phyloP scores from a whole-genome alignment of 805 yeast species.

The Candida patagonica region DNA sequence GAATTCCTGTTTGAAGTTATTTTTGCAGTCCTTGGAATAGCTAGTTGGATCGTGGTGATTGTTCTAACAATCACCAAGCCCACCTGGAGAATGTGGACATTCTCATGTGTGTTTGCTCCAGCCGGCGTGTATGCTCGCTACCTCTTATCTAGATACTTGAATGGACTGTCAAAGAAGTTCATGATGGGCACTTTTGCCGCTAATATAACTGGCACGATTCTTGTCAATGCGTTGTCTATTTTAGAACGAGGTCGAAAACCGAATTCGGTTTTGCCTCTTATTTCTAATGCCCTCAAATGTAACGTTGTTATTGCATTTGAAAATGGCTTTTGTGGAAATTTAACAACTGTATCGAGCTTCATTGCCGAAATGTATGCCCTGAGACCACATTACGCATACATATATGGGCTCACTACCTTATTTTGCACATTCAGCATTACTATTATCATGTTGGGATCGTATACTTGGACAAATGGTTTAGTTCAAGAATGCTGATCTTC shows the following conservation, averaged over 20 bases:
- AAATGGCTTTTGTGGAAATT: slow-evolving; percentile 62
- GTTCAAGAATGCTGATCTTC: slow-evolving; percentile 1
- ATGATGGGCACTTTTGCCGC: slow-evolving; percentile 47
- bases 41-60: slow-evolving; percentile 31
- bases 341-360: slow-evolving; percentile 73
- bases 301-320: slow-evolving; percentile 45
- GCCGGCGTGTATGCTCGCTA: slow-evolving; percentile 57
- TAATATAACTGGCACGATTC: slow-evolving; percentile 39
- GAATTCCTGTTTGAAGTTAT: slow-evolving; percentile 23
- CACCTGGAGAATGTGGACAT: slow-evolving; percentile 61
- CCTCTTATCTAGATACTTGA: slow-evolving; percentile 41
- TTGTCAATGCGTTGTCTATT: slow-evolving; percentile 38
- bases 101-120: slow-evolving; percentile 60
- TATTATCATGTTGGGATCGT: slow-evolving; percentile 60
- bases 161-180: slow-evolving; percentile 42
- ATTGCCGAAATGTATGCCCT: slow-evolving; percentile 50
- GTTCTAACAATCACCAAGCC: slow-evolving; percentile 33
- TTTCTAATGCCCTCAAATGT: slow-evolving; percentile 32
- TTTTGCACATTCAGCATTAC: slow-evolving; percentile 38
- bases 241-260: slow-evolving; percentile 36
- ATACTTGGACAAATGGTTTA: slow-evolving; percentile 54
- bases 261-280: slow-evolving; percentile 8
- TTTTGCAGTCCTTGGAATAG: slow-evolving; percentile 24
- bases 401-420: slow-evolving; percentile 45
- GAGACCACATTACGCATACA: slow-evolving; percentile 31